Evolutionary conservation across 2,329 filamentous ascomycete species (phyloP), one percentile per base, ranked within the genome.

Genomic region (Xylariomycetidae sp.): DNA sequence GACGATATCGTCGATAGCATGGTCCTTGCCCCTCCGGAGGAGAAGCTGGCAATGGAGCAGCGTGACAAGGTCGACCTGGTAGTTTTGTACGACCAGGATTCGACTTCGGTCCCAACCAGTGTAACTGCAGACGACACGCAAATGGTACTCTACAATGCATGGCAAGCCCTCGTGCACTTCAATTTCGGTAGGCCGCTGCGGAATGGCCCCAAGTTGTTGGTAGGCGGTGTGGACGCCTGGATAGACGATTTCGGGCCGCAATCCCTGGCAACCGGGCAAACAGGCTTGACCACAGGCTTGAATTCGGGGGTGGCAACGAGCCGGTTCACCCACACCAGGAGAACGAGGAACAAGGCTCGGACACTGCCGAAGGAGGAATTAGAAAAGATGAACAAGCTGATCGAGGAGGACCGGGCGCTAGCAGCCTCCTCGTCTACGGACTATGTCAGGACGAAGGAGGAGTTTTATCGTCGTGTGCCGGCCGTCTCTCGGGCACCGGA

Each of bases 191-290:
- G 83, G 46, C 81, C 82, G 8, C 62, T 94, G 19, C 82, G 77
- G 37, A 70, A 78, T 17, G 71, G 74, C 3, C 89, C 90, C 0
- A 84, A 87, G 35, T 68, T 98, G 19, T 65, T 98, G 2, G 67
- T 74, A 32, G 92, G 92, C 13, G 92, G 92, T 0, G 59, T 98
- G 9, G 78, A 89, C 47, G 85, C 87, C 4, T 98, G 92, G 92
- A 64, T 79, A 13, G 82, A 92, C 49, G 61, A 92, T n/a, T 70
- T 95, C 49, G 90, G 92, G 2, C 62, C 67, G 10, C 72, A 79
- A 33, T 79, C 82, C 1, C 64, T 79, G 7, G 63, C 68, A 37
- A 61, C 60, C 9, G 70, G 66, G 12, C 32, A 43, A 36, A 52
- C 43, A 4, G 33, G 39, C 19, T 22, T 42, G 5, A 32, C 38